A percentile compares a stretch with the other conserved stretches of the same genome.
phyloP scores from a whole-genome alignment of 2,329 filamentous ascomycete species.

The Leptographium lundbergii region DNA sequence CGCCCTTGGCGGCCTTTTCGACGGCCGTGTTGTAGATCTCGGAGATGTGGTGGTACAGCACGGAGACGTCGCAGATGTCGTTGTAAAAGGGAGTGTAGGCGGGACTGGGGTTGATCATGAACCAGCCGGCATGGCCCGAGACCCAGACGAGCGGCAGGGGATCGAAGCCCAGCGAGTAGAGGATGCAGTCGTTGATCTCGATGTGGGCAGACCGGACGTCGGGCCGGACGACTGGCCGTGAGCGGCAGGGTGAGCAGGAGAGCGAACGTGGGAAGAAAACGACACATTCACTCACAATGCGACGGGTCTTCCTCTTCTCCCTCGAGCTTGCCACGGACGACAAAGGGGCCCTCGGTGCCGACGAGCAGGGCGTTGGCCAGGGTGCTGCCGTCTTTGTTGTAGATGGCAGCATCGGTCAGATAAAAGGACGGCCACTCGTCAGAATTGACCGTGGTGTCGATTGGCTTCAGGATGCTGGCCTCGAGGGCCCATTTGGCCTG shows the following conservation, averaged over 20 bases:
- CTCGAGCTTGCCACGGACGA: conserved; percentile 46
- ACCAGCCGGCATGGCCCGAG: conserved; percentile 53
- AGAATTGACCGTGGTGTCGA: conserved; percentile 17
- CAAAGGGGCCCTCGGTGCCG: conserved; percentile 45
- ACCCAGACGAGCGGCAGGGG: conserved; percentile 52
- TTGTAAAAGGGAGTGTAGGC: conserved; percentile 43
- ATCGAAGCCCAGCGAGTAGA: conserved; percentile 43
- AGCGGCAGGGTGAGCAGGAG: neutral
- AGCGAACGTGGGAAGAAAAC: neutral
- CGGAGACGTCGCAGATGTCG: conserved; percentile 49
- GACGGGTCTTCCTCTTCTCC: conserved; percentile 28
- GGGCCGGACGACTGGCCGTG: conserved; percentile 20
- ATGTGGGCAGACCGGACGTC: conserved; percentile 26
- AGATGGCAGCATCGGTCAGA: conserved; percentile 48
- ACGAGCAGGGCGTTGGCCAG: conserved; percentile 49
- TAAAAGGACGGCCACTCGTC: conserved; percentile 50
- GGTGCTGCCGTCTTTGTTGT: conserved; percentile 37
- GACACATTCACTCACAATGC: conserved; percentile 20
- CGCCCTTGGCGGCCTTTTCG: conserved; percentile 20
- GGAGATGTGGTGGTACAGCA: conserved; percentile 49
- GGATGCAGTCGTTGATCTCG: conserved; percentile 36
- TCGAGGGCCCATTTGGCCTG: conserved; percentile 1
- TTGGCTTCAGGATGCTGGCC: conserved; percentile 21
- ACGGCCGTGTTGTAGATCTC: conserved; percentile 34
- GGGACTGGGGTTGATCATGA: conserved; percentile 47